A percentile compares a stretch with the other conserved stretches of the same genome.
Conservation (phyloP, 805 yeast species). For the Tetrapisispora arboricola region DNA sequence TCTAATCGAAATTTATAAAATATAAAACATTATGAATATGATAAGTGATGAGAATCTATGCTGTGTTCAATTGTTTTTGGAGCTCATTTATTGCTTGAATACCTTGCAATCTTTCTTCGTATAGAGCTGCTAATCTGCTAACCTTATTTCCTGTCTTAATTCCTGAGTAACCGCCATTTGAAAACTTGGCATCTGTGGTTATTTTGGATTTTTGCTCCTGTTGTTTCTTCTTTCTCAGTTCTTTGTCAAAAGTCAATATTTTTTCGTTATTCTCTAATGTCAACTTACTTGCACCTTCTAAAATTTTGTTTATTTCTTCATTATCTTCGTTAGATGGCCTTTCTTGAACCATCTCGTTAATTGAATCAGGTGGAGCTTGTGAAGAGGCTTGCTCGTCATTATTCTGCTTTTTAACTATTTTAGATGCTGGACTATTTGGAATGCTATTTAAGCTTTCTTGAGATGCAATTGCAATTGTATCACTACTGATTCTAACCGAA, state of each 20-base stretch:
- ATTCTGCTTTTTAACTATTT: neutral
- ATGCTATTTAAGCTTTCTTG: neutral
- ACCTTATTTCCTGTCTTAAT: constrained; percentile 50
- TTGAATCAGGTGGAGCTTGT: constrained; percentile 5
- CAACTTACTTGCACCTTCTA: constrained; percentile 2
- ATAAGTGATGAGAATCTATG: neutral
- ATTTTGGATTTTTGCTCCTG: constrained; percentile 7
- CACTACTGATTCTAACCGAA: constrained; percentile 13
- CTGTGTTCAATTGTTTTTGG: constrained; percentile 9
- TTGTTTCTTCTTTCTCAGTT: constrained; percentile 17
- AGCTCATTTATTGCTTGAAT: constrained; percentile 29
- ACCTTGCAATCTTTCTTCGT: constrained; percentile 46
- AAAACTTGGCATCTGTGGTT: constrained; percentile 16
- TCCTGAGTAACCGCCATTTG: constrained; percentile 29
- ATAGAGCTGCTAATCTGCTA: constrained; percentile 49
- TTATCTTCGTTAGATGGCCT: constrained; percentile 6
- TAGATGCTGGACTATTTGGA: neutral
- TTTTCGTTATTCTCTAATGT: constrained; percentile 13
- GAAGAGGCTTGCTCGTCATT: neutral
- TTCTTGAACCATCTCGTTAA: constrained; percentile 15
- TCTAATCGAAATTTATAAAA: no score
- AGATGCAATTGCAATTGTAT: constrained; percentile 5
- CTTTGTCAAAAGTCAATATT: constrained; percentile 23
- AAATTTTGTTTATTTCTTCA: constrained; percentile 2
- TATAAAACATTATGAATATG: neutral